phyloP scores from a whole-genome alignment of 345 rosid genomes.

The Sisymbrium altissimum region DNA sequence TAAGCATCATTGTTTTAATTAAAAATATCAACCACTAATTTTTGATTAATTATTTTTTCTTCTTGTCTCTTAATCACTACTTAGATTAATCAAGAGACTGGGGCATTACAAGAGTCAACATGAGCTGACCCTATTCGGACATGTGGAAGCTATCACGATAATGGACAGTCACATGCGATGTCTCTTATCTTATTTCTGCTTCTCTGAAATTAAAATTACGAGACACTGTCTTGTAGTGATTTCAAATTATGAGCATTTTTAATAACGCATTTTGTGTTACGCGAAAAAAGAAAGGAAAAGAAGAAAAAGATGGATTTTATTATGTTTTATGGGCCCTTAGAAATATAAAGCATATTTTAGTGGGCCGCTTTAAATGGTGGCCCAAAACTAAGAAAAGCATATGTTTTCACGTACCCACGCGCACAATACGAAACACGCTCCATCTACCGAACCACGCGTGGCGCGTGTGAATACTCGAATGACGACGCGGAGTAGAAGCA shows the following conservation, averaged over 20 bases:
- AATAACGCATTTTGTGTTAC: background rate
- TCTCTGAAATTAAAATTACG: background rate
- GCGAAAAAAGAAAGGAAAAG: background rate
- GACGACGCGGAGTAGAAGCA: background rate
- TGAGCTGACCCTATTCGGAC: background rate
- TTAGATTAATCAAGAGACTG: background rate
- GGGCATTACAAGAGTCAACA: background rate
- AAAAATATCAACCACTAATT: conserved; percentile 11
- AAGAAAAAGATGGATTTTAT: background rate
- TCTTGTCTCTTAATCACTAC: background rate
- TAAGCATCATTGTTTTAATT: conserved; percentile 7
- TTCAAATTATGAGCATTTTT: background rate
- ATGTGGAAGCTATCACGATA: conserved; percentile 19
- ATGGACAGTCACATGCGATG: conserved; percentile 19
- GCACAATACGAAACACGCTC: background rate
- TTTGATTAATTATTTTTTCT: background rate
- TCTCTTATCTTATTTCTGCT: background rate
- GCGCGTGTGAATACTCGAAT: background rate
- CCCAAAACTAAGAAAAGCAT: background rate
- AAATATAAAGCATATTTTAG: background rate
- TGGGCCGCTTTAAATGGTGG: background rate
- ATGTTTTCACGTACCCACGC: background rate
- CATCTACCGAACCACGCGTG: background rate
- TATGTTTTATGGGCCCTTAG: background rate
- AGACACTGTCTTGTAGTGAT: background rate